Evolutionary conservation across 306 rosid genomes (phyloP).

Genomic region (Trichosanthes truncata): DNA sequence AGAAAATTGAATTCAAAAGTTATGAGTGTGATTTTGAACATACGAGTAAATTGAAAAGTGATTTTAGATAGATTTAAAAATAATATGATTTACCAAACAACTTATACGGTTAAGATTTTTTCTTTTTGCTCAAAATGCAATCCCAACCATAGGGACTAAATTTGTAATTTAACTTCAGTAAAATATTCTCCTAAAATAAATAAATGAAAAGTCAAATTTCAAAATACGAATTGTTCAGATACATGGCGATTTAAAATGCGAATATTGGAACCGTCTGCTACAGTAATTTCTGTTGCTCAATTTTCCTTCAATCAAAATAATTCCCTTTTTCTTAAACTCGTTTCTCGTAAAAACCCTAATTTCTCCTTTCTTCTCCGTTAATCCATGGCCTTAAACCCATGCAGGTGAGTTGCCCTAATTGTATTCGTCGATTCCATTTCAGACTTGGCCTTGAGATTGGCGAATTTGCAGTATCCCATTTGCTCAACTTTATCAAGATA

Average conservation of each 20-base stretch:
- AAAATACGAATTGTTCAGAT: background rate
- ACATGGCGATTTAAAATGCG: background rate
- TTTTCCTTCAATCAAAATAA: background rate
- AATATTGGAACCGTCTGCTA: conserved; percentile 3
- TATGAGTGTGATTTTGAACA: too few species aligned
- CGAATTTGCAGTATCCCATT: background rate
- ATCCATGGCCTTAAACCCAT: conserved; percentile 9
- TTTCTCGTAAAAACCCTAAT: conserved; percentile 7
- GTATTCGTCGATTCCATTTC: background rate
- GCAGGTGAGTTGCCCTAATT: background rate
- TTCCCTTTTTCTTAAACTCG: background rate
- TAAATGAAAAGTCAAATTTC: background rate
- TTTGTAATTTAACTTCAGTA: too few species aligned
- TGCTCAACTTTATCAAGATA: background rate
- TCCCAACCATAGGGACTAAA: too few species aligned
- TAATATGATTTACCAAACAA: too few species aligned
- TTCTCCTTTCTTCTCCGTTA: conserved; percentile 1
- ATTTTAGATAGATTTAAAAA: too few species aligned
- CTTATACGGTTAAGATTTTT: too few species aligned
- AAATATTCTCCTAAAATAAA: background rate
- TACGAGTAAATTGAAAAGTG: too few species aligned
- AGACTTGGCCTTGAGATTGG: background rate
- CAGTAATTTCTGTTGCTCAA: background rate
- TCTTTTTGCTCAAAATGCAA: too few species aligned
- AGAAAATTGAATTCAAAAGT: too few species aligned